Percentiles rank a stretch among this genome's conserved stretches.
phyloP scores from a whole-genome alignment of 2,329 filamentous ascomycete genomes.

The Polytolypa hystricis region DNA sequence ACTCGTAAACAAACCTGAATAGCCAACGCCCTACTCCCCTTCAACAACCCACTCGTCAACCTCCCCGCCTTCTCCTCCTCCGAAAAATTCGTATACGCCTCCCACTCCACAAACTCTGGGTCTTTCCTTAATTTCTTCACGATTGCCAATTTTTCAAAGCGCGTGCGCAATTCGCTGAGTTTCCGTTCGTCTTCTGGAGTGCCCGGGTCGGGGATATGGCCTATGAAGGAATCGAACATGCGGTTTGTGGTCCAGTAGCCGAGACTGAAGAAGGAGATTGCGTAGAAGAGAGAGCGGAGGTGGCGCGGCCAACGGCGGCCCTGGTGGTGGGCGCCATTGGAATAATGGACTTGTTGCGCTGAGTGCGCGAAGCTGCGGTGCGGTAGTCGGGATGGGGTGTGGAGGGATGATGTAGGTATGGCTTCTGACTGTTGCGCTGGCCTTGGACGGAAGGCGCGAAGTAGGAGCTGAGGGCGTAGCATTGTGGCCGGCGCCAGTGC shows the following conservation, averaged over 20 bases:
- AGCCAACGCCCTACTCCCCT: constrained; percentile 29
- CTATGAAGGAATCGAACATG: constrained; percentile 15
- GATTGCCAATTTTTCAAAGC: constrained; percentile 26
- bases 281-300: constrained; percentile 19
- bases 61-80: constrained; percentile 23
- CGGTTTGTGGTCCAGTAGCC: constrained; percentile 20
- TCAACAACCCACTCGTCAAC: constrained; percentile 30
- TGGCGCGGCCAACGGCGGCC: constrained; percentile 27
- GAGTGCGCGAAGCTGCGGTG: constrained; percentile 8
- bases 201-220: constrained; percentile 19
- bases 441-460: too few species aligned
- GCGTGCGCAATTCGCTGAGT: constrained; percentile 20
- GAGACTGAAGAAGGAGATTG: constrained; percentile 23
- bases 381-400: too few species aligned
- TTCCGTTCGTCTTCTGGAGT: constrained; percentile 22
- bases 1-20: constrained; percentile 26
- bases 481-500: too few species aligned
- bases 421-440: too few species aligned
- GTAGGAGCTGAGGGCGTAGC: constrained; percentile 4
- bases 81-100: constrained; percentile 27
- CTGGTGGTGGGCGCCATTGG: too few species aligned
- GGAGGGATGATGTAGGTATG: too few species aligned
- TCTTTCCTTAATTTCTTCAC: constrained; percentile 28
- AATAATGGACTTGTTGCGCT: too few species aligned
- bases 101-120: constrained; percentile 29